Conservation (phyloP, 2,329 filamentous ascomycete species). For the Phaeosphaeria sp. region DNA sequence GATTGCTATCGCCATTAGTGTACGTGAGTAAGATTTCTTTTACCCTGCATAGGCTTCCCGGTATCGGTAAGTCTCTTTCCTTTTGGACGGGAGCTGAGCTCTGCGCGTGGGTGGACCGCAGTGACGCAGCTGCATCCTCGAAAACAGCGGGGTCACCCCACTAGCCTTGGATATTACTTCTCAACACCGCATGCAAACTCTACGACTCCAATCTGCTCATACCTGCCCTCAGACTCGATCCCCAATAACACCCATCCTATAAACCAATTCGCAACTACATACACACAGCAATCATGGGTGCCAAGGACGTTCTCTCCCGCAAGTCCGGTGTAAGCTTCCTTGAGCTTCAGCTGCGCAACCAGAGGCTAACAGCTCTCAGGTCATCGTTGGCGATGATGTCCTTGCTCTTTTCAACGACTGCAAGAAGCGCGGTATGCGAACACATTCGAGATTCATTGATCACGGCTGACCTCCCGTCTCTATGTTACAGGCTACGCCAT, state of each 20-base stretch:
- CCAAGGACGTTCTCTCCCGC: constrained; percentile 57
- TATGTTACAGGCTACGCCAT: constrained; percentile 38
- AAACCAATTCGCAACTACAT: not conserved
- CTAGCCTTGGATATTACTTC: constrained; percentile 1
- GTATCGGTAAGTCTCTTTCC: not conserved
- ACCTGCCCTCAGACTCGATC: not conserved
- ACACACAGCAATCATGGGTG: constrained; percentile 10
- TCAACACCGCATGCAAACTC: constrained; percentile 5
- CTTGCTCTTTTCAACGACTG: constrained; percentile 82
- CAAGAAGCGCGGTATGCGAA: constrained; percentile 70
- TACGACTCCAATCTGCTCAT: constrained; percentile 1
- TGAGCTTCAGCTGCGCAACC: not conserved
- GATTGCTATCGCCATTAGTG: constrained; percentile 12
- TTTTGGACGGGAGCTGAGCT: not conserved
- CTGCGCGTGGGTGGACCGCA: not conserved
- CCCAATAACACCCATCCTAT: not conserved
- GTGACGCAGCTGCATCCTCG: constrained; percentile 1
- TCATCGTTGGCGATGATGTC: constrained; percentile 71
- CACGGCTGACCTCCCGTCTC: constrained; percentile 37
- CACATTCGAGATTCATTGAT: not conserved
- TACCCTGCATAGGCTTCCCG: not conserved
- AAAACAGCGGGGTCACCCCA: constrained; percentile 9
- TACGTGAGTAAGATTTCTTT: constrained; percentile 8
- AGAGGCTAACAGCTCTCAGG: constrained; percentile 19
- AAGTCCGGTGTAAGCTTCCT: constrained; percentile 58